Evolutionary conservation across 306 rosid genomes (phyloP).

Genomic region (Ormosia semicastrata): DNA sequence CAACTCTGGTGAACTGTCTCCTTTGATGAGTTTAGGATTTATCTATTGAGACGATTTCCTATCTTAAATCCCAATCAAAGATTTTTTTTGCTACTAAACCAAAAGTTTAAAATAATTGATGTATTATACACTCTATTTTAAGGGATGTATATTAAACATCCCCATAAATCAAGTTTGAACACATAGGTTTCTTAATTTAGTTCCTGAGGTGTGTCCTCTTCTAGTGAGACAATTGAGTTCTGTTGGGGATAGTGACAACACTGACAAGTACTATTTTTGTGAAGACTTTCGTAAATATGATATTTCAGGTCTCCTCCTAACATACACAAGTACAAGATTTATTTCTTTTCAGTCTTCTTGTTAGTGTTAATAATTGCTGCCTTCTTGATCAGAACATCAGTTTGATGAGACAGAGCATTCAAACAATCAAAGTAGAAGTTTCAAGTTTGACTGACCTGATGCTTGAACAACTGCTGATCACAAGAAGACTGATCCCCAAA

Average conservation of each 20-base stretch:
- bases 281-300: background rate
- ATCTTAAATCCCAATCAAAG: no score
- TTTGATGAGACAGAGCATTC: background rate
- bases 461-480: no score
- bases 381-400: background rate
- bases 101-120: no score
- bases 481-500: no score
- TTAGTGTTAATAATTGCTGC: background rate
- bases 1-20: no score
- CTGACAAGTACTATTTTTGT: background rate
- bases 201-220: background rate
- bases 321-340: background rate
- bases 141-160: no score
- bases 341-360: background rate
- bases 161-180: background rate
- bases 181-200: background rate
- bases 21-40: no score
- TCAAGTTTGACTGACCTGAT: background rate
- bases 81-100: no score
- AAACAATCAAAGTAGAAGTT: background rate
- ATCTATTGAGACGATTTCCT: no score
- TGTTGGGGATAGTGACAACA: background rate
- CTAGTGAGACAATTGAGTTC: background rate
- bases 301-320: background rate
- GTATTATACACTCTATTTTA: no score